Conservation (phyloP, 2,329 filamentous ascomycete genomes). For the Saccharata proteae region DNA sequence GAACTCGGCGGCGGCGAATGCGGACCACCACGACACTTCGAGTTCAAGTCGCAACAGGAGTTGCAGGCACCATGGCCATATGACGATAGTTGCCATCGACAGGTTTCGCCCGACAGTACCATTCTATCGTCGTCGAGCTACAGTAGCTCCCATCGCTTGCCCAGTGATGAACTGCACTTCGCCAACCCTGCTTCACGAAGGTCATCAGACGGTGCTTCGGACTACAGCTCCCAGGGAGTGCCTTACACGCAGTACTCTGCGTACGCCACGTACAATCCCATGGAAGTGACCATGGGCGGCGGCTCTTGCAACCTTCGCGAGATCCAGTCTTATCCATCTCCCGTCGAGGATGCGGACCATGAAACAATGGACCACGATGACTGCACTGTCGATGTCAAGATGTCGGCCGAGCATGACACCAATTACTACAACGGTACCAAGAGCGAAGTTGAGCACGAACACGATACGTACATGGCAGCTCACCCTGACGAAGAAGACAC, state of each 20-base stretch:
- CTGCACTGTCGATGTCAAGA: slow-evolving; percentile 13
- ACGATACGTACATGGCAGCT: not conserved
- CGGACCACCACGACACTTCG: slow-evolving; percentile 11
- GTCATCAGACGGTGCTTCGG: slow-evolving; percentile 2
- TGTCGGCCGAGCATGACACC: slow-evolving; percentile 13
- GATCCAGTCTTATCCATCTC: slow-evolving; percentile 19
- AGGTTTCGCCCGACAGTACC: slow-evolving; percentile 20
- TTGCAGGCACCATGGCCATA: slow-evolving; percentile 13
- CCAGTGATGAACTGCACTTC: slow-evolving; percentile 19
- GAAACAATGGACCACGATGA: slow-evolving; percentile 18
- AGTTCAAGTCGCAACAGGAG: slow-evolving; percentile 12
- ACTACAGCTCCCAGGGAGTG: slow-evolving; percentile 2
- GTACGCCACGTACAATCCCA: slow-evolving; percentile 3
- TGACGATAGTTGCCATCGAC: slow-evolving; percentile 11
- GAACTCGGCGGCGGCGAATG: slow-evolving; percentile 12
- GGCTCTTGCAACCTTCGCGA: slow-evolving; percentile 18
- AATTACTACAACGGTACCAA: slow-evolving; percentile 4
- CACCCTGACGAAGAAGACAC: slow-evolving; percentile 4
- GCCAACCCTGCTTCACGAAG: slow-evolving; percentile 11
- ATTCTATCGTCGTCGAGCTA: slow-evolving; percentile 18
- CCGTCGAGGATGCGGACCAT: slow-evolving; percentile 14
- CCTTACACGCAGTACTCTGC: slow-evolving; percentile 2
- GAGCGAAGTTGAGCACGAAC: not conserved
- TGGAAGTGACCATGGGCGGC: slow-evolving; percentile 7
- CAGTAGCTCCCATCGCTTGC: slow-evolving; percentile 15